A percentile compares a stretch with the other conserved stretches of the same genome.
Conservation (phyloP, 495 filamentous ascomycete species). For the Durotheca rogersii region DNA sequence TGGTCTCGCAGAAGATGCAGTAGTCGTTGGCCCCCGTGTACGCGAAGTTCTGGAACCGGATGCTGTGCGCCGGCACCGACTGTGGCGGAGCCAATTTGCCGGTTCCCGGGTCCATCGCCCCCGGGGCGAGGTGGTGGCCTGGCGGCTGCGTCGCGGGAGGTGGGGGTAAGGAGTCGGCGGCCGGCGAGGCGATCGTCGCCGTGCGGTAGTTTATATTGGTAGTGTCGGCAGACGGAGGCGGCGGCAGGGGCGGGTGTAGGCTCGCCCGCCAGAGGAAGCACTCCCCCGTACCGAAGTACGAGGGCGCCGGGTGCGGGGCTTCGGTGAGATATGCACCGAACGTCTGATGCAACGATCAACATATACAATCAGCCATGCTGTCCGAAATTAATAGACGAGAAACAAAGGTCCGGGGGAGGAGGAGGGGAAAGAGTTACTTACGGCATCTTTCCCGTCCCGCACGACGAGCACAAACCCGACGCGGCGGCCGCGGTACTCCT, state of each 20-base stretch:
- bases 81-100: slow-evolving; percentile 26
- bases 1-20: slow-evolving; percentile 85
- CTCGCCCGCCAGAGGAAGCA: slow-evolving; percentile 96
- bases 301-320: slow-evolving; percentile 70
- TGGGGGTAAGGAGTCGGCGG: slow-evolving; percentile 1
- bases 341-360: slow-evolving; percentile 50
- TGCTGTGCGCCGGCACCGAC: slow-evolving; percentile 42
- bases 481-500: slow-evolving; percentile 59
- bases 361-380: background rate
- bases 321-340: slow-evolving; percentile 97
- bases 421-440: slow-evolving; percentile 44
- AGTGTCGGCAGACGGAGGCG: slow-evolving; percentile 73
- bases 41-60: slow-evolving; percentile 95
- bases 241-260: slow-evolving; percentile 61
- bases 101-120: slow-evolving; percentile 11
- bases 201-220: slow-evolving; percentile 63
- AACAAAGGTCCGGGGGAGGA: background rate
- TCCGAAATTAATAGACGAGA: background rate
- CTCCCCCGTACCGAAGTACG: slow-evolving; percentile 94
- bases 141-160: slow-evolving; percentile 35
- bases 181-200: slow-evolving; percentile 58
- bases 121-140: slow-evolving; percentile 34
- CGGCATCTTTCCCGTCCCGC: slow-evolving; percentile 69
- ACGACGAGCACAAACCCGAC: slow-evolving; percentile 88
- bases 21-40: slow-evolving; percentile 95